phyloP scores from a whole-genome alignment of 2,329 filamentous ascomycete species.

The Botrytis fragariae region DNA sequence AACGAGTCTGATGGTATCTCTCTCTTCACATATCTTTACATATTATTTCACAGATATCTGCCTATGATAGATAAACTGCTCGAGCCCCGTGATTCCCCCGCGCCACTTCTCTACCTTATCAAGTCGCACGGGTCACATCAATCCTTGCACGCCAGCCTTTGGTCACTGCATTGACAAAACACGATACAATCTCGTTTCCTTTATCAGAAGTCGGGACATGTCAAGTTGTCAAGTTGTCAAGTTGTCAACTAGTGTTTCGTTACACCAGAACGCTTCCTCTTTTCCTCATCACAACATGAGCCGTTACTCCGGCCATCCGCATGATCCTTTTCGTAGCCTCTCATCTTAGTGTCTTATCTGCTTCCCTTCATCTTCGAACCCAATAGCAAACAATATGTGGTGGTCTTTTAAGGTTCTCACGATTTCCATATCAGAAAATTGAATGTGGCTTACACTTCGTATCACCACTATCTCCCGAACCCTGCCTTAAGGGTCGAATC shows the following conservation, averaged over 20 bases:
- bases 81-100: background rate
- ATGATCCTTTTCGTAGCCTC: conserved; percentile 18
- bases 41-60: background rate
- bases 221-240: background rate
- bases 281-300: conserved; percentile 11
- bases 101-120: conserved; percentile 4
- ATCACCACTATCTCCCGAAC: conserved; percentile 1
- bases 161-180: conserved; percentile 17
- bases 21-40: background rate
- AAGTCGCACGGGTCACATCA: background rate
- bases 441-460: conserved; percentile 10
- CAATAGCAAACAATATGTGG: background rate
- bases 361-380: background rate
- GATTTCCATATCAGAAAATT: conserved; percentile 3
- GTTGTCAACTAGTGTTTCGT: background rate
- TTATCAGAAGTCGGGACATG: background rate
- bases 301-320: conserved; percentile 15
- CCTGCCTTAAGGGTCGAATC: background rate
- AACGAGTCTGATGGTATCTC: background rate
- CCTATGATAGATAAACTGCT: too few species aligned
- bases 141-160: conserved; percentile 1
- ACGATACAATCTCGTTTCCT: background rate
- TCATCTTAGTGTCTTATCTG: background rate
- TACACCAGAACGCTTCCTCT: conserved; percentile 1
- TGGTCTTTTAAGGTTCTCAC: background rate